Percentiles rank a stretch among this genome's conserved stretches.
These are phyloP conservation scores for Colletotrichum camelliae DNA, from an alignment of 2,329 filamentous ascomycete genomes.

Conservation along the genomic window DNA sequence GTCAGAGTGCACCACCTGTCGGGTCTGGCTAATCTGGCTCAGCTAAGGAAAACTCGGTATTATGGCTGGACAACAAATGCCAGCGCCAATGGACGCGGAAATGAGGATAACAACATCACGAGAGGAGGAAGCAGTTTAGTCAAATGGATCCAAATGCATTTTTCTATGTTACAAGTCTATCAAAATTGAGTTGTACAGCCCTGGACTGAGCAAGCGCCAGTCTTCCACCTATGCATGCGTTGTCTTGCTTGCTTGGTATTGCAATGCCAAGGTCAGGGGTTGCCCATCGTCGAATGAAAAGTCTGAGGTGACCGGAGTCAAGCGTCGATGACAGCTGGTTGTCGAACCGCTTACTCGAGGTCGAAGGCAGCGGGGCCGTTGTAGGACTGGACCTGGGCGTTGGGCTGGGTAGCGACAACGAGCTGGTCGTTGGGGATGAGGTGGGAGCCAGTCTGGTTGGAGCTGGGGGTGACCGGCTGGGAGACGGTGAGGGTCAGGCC, in stretches of 20 bases:
- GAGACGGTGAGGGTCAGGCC: constrained; percentile 32
- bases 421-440: constrained; percentile 30
- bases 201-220: not conserved
- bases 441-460: constrained; percentile 30
- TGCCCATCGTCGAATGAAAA: not conserved
- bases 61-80: not conserved
- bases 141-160: not conserved
- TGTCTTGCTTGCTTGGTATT: not conserved
- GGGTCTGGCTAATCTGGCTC: accelerated
- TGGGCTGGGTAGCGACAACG: constrained; percentile 24
- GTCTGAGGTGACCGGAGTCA: not conserved
- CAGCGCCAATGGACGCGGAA: too few species aligned
- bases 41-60: not conserved
- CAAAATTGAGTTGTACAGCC: not conserved
- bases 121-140: not conserved
- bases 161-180: not conserved
- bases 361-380: constrained; percentile 26
- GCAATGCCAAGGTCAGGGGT: not conserved
- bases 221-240: not conserved
- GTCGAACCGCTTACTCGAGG: constrained; percentile 1
- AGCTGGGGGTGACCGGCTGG: constrained; percentile 30
- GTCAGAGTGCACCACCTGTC: not conserved
- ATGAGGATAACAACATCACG: not conserved
- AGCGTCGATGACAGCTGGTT: not conserved
- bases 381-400: constrained; percentile 33